Base-by-base conservation (phyloP, 352 stramenopile species). In the Phytopythium cucurbitacearum region DNA sequence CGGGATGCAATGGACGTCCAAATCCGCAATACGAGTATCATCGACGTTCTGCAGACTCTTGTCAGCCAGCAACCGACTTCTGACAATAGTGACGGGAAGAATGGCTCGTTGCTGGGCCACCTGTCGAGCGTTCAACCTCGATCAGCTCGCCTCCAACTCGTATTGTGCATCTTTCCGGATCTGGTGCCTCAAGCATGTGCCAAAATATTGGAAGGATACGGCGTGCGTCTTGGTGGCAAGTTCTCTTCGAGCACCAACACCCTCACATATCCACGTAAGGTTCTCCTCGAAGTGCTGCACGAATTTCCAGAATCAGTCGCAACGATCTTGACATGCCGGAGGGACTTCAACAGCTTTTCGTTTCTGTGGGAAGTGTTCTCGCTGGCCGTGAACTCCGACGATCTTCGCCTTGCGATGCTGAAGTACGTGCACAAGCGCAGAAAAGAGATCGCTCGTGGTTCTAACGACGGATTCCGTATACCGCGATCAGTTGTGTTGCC, bases 301-400 rank as follows among this genome's bases (percentile, higher is more conserved):
- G 21, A 28, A 7, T 40, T 68, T 16, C 69, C 71, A 1, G 65
- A 76, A 28, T 32, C 59, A 12, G 59, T 49, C 2, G 55, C 48
- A 2, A 51, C 66, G 2, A 21, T 80, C 11, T 15, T 80, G 11
- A 10, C 65, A 5, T 59, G 65, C 6, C 35, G 32, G 0, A 47
- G 64, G 9, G 43, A 61, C 3, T 70, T 76, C 10, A 28, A 65
- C 15, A 78, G 71, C 28, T 78, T 78, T 35, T 32, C 45, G 5
- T 72, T 80, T 51, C 48, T 62, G 4, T 52, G 56, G 16, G 57
- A 60, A 9, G 48, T 60, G 12, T 78, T 78, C 48, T 76, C 76
- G 13, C 56, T 64, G 3, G 62, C 52, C 9, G 13, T 69, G 4
- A 46, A 53, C n/a, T 38, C 40, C 7, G 21, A 55, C 3, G 51